A percentile compares a stretch with the other conserved stretches of the same genome.
phyloP scores from a whole-genome alignment of 2,329 filamentous ascomycete genomes.

The Tolypocladium tropicale region DNA sequence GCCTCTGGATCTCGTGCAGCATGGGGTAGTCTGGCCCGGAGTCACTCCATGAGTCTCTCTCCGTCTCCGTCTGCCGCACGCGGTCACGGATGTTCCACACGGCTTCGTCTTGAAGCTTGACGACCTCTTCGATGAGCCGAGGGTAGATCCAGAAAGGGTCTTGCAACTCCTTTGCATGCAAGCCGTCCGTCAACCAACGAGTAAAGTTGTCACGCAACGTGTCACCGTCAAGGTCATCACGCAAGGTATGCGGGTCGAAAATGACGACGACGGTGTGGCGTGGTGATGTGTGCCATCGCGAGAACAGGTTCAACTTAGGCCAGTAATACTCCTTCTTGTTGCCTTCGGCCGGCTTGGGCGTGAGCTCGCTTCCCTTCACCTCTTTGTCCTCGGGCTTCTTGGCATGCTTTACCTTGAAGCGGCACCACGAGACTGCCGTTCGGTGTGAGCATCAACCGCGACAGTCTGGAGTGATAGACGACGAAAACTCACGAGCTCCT shows the following conservation, averaged over 20 bases:
- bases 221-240: background rate
- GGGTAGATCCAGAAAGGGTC: slow-evolving; percentile 28
- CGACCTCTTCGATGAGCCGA: slow-evolving; percentile 17
- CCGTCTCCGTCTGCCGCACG: slow-evolving; percentile 23
- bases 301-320: slow-evolving; percentile 24
- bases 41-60: slow-evolving; percentile 3
- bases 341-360: background rate
- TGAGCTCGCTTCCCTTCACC: no score
- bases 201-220: slow-evolving; percentile 1
- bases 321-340: slow-evolving; percentile 16
- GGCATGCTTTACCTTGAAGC: slow-evolving; percentile 1
- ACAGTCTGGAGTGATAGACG: no score
- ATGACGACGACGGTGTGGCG: slow-evolving; percentile 18
- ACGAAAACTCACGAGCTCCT: background rate
- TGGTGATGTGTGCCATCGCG: slow-evolving; percentile 11
- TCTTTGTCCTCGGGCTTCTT: background rate
- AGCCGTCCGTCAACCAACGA: background rate
- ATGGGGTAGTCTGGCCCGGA: slow-evolving; percentile 20
- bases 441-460: background rate
- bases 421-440: slow-evolving; percentile 1
- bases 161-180: slow-evolving; percentile 3
- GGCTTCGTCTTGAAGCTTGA: slow-evolving; percentile 19
- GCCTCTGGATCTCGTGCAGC: slow-evolving; percentile 31
- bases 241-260: slow-evolving; percentile 15
- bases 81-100: slow-evolving; percentile 28